phyloP scores from a whole-genome alignment of 208 protist species.

The Crithidia bombi region DNA sequence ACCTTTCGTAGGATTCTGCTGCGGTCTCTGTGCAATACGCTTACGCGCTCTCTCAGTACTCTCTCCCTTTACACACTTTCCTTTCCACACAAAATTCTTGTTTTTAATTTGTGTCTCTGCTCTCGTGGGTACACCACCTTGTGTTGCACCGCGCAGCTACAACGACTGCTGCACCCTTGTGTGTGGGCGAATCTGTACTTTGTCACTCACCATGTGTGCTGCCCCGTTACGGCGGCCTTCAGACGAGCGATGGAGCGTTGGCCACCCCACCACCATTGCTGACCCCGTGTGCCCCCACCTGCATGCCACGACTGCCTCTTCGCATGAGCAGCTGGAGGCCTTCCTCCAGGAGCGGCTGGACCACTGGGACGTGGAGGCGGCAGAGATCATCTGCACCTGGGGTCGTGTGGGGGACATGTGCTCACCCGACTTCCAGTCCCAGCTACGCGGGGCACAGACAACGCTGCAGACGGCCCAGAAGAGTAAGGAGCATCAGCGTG shows the following conservation, averaged over 20 bases:
- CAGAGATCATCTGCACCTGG: constrained; percentile 15
- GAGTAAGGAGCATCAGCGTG: neutral
- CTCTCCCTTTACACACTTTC: too few species aligned
- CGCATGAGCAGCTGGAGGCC: constrained; percentile 2
- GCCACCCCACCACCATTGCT: neutral
- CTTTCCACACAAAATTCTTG: too few species aligned
- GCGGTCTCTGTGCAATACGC: too few species aligned
- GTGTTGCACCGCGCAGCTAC: too few species aligned
- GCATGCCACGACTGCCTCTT: neutral
- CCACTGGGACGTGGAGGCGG: constrained; percentile 18
- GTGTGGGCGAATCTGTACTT: neutral
- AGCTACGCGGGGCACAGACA: constrained; percentile 15
- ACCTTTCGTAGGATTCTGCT: too few species aligned
- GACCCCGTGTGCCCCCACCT: neutral
- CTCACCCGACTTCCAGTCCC: constrained; percentile 24
- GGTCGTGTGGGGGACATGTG: constrained; percentile 22
- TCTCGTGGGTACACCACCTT: too few species aligned
- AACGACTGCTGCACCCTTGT: too few species aligned
- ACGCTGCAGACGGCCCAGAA: constrained; percentile 2
- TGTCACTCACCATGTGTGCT: neutral
- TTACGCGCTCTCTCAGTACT: too few species aligned
- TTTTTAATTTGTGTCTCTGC: too few species aligned
- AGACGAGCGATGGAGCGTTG: neutral
- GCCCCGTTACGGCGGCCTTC: neutral
- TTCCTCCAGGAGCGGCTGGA: constrained; percentile 21